phyloP scores from a whole-genome alignment of 768 basidiomycete species.

The Pleurotus tuoliensis region DNA sequence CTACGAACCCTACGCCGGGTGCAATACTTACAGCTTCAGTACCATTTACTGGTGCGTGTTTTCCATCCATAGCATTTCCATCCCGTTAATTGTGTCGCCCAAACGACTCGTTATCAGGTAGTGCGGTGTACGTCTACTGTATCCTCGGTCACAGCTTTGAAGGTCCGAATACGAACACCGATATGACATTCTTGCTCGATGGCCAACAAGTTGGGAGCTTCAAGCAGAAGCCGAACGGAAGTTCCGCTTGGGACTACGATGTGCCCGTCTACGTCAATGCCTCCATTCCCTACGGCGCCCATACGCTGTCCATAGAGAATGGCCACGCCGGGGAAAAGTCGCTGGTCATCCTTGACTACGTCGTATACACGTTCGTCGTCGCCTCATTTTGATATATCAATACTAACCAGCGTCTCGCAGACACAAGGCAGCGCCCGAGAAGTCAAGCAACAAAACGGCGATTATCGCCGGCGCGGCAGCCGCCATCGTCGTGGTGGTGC shows the following conservation, averaged over 20 bases:
- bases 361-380: constrained; percentile 4
- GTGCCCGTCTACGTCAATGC: constrained; percentile 6
- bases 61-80: not conserved
- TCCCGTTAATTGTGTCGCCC: too few species aligned
- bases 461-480: not conserved
- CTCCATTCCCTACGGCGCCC: not conserved
- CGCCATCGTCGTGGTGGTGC: not conserved
- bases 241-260: not conserved
- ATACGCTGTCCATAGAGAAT: constrained; percentile 7
- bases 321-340: not conserved
- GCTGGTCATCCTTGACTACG: constrained; percentile 6
- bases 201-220: constrained; percentile 5
- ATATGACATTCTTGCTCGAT: constrained; percentile 7
- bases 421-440: not conserved
- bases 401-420: not conserved
- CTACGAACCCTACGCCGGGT: not conserved
- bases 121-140: constrained; percentile 7
- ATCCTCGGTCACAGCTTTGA: constrained; percentile 2
- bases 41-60: constrained; percentile 6
- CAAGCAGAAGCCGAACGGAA: not conserved
- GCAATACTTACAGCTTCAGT: constrained; percentile 3
- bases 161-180: constrained; percentile 1
- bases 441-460: not conserved
- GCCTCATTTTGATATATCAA: too few species aligned
- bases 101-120: not conserved